Evolutionary conservation across 148 eudicot genomes (phyloP), one percentile per base, ranked within the genome.

Genomic region (Bassia scoparia): DNA sequence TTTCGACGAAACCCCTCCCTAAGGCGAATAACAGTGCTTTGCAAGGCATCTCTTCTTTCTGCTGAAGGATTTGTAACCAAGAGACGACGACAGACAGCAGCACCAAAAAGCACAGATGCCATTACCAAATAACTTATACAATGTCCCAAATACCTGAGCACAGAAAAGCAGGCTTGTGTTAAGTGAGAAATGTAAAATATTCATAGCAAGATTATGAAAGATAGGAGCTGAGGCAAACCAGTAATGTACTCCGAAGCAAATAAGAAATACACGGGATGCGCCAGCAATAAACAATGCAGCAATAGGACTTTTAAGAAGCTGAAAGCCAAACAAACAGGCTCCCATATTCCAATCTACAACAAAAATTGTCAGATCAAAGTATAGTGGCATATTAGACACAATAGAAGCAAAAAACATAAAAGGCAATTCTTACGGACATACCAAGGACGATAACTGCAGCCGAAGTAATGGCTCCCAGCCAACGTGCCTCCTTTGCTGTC

Each of bases 381-480:
- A 18, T 14, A 34, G 21, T 18, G 7, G 30, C 23, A 30, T 53
- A 44, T 53, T 69, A 60, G 61, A 65, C 33, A 29, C 21, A 46
- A 55, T 56, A 30, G 23, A 71, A 56, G 69, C 15, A 65, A 63
- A 78, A 58, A 16, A 59, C 44, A 24, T 53, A 38, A 27, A 59
- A 2, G 38, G 41, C 60, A 69, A 38, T 60, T 29, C 31, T 27
- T 74, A 56, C 59, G 29, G 48, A 76, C 71, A 74, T 82, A 95
- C 99, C 99, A 83, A 91, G 97, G 78, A 95, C 86, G 72, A 95
- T 78, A 15, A 91, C 96, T 68, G 99, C 97, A 77, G 89, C 92
- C 30, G 99, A 91, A 60, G 99, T 95, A 79, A 90, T 91, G 61
- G 97, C 89, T 81, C 97, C 99, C 71, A 95, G 82, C 99, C 99